Evolutionary conservation across 768 basidiomycete genomes (phyloP), one percentile per base, ranked within the genome.

Genomic region (Neoboletus subvelutipes): DNA sequence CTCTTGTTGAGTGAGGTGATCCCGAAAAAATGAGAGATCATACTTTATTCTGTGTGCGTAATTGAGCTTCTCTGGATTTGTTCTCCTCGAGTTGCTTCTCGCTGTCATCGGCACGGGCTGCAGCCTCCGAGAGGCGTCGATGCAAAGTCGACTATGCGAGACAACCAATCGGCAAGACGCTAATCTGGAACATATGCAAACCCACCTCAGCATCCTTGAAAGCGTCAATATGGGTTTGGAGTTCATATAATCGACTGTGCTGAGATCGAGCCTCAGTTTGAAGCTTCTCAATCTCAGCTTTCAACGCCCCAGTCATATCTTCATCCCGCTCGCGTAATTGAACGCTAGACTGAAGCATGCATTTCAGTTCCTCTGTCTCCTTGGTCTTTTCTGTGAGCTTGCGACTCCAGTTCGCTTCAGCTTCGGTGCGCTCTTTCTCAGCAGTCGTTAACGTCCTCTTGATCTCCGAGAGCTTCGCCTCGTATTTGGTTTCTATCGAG

Each of bases 381-480:
- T 80, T 80, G 24, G 82, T 78, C 67, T 92, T 90, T 65, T 92
- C 88, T 26, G 80, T 80, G 33, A 98, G 76, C 68, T 93, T 94
- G 55, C 79, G 80, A 67, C 88, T 90, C 92, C 94, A 96, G 59
- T 92, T 88, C 26, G 89, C 87, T 65, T 98, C 96, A 31, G 82
- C 82, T 49, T 96, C 94, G 52, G 81, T 86, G 39, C 94, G 81
- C 70, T 98, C 97, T 63, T 81, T 84, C 75, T 98, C 96, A 22
- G 86, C 71, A 10, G 76, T 75, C 5, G 75, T 66, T 26, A 97
- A 71, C 52, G 83, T 83, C 59, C 79, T 77, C 59, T 82, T 83
- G 61, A 96, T 71, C 63, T 94, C 92, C 1, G 83, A 75, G 8
- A 97, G 71, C 64, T 83, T 88, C 3, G 80, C 73, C 67, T 96